Evolutionary conservation across 1,284 basidiomycete genomes (phyloP).

Genomic region (Polyporus tsugae): DNA sequence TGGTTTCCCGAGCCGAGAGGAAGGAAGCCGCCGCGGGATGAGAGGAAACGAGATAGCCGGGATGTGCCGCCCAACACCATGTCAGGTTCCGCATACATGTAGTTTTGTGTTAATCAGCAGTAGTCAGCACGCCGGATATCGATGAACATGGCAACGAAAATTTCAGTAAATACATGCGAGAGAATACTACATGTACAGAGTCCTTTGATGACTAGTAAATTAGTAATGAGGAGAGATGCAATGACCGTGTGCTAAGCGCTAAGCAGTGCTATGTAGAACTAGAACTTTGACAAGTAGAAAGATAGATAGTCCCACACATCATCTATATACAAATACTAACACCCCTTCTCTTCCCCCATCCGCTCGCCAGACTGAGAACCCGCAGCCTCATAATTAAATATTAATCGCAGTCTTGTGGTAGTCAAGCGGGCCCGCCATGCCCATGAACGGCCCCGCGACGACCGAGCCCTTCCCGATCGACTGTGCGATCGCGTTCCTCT

Average conservation of each 20-base stretch:
- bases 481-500: constrained; percentile 60
- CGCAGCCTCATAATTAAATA: background rate
- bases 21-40: constrained; percentile 25
- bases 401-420: constrained; percentile 16
- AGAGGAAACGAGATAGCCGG: constrained; percentile 27
- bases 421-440: constrained; percentile 35
- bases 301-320: constrained; percentile 10
- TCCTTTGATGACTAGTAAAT: constrained; percentile 11
- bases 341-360: background rate
- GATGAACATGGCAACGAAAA: background rate
- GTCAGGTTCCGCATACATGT: no score
- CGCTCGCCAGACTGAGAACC: background rate
- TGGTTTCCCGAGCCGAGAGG: constrained; percentile 15
- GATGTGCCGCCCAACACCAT: constrained; percentile 30
- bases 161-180: background rate
- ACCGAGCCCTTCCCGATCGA: constrained; percentile 54
- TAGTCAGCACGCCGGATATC: no score
- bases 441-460: constrained; percentile 39
- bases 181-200: background rate
- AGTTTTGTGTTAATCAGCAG: no score
- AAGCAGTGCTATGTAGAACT: background rate
- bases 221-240: constrained; percentile 8
- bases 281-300: background rate
- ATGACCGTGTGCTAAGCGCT: constrained; percentile 3
- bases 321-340: constrained; percentile 21